These are phyloP conservation scores for Boletellus ananiceps DNA, from an alignment of 768 basidiomycete genomes.

Conservation along the genomic window DNA sequence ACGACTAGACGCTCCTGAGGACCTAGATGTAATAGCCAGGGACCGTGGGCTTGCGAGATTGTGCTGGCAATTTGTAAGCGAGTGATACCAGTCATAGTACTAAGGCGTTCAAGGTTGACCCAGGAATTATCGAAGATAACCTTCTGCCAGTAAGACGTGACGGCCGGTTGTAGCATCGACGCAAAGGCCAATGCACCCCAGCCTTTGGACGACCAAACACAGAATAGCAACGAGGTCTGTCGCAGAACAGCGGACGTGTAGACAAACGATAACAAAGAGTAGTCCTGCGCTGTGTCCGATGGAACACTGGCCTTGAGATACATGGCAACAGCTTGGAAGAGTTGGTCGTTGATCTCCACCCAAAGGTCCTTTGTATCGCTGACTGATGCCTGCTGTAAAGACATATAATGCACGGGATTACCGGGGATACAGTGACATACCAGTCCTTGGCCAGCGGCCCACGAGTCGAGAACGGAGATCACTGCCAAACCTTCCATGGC, in stretches of 20 bases:
- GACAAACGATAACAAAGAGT: slow-evolving; percentile 61
- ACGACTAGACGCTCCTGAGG: slow-evolving; percentile 69
- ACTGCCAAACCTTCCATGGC: slow-evolving; percentile 84
- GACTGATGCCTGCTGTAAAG: slow-evolving; percentile 50
- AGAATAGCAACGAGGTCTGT: slow-evolving; percentile 68
- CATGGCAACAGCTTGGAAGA: slow-evolving; percentile 55
- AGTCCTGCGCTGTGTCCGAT: slow-evolving; percentile 49
- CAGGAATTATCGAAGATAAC: slow-evolving; percentile 48
- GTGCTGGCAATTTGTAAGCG: slow-evolving; percentile 61
- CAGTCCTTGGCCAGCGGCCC: slow-evolving; percentile 69
- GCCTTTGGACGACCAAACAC: slow-evolving; percentile 82
- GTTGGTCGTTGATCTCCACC: slow-evolving; percentile 69
- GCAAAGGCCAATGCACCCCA: slow-evolving; percentile 79
- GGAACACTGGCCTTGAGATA: slow-evolving; percentile 57
- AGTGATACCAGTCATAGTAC: slow-evolving; percentile 62
- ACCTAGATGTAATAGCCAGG: slow-evolving; percentile 81
- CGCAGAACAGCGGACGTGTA: slow-evolving; percentile 65
- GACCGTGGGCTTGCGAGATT: slow-evolving; percentile 75
- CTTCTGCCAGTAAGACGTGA: slow-evolving; percentile 56
- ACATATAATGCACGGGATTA: slow-evolving; percentile 1
- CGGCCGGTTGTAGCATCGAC: slow-evolving; percentile 64
- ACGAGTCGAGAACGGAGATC: slow-evolving; percentile 74
- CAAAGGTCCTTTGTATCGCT: slow-evolving; percentile 62
- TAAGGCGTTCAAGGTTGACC: slow-evolving; percentile 60
- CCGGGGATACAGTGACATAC: slow-evolving; percentile 40